Percentiles rank a stretch among this genome's conserved stretches.
Conservation (phyloP, 371 early-diverging fungal species). For the Apophysomyces elegans region DNA sequence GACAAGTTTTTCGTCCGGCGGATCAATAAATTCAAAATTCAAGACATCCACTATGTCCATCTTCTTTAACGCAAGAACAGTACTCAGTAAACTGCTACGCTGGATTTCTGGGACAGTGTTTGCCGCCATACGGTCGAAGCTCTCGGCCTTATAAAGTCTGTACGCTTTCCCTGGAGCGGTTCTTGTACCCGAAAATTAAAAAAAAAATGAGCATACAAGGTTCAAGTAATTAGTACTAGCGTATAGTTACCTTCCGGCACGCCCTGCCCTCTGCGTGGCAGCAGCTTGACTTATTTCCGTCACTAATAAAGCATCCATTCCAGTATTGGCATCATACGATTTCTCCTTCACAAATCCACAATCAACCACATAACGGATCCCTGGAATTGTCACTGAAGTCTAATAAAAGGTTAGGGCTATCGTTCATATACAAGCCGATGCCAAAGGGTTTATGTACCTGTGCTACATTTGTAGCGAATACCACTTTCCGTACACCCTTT, state of each 20-base stretch:
- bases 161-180: slow-evolving; percentile 92
- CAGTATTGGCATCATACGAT: slow-evolving; percentile 75
- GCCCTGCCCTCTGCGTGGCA: slow-evolving; percentile 96
- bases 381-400: slow-evolving; percentile 84
- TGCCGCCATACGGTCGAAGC: slow-evolving; percentile 80
- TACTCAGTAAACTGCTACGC: slow-evolving; percentile 88
- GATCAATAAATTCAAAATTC: slow-evolving; percentile 96
- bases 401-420: slow-evolving; percentile 21
- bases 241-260: slow-evolving; percentile 92
- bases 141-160: slow-evolving; percentile 90
- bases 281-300: slow-evolving; percentile 90
- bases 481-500: slow-evolving; percentile 85
- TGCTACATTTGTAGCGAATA: slow-evolving; percentile 99
- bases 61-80: slow-evolving; percentile 88
- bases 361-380: slow-evolving; percentile 92
- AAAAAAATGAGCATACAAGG: neutral
- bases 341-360: slow-evolving; percentile 93
- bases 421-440: slow-evolving; percentile 27
- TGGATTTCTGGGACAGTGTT: slow-evolving; percentile 96
- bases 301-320: slow-evolving; percentile 85
- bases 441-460: slow-evolving; percentile 87
- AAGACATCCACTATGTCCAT: slow-evolving; percentile 92
- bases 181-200: slow-evolving; percentile 14
- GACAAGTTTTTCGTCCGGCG: slow-evolving; percentile 85
- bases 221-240: too few species aligned